Evolutionary conservation across 768 basidiomycete species (phyloP).

Genomic region (Tulasnella sp.): DNA sequence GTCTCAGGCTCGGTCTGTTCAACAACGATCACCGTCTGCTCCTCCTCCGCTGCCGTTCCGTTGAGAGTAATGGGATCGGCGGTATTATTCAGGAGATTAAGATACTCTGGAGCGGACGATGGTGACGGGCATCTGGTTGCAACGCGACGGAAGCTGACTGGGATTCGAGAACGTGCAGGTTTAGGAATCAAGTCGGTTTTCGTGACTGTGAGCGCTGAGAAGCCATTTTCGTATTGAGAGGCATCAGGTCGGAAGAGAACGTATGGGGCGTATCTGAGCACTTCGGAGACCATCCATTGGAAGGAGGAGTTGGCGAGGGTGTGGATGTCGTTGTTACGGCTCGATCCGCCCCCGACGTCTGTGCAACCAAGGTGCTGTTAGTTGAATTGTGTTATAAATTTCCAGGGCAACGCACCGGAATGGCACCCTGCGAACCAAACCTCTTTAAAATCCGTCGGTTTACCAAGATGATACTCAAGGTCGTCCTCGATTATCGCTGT

Average conservation of each 20-base stretch:
- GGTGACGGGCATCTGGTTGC: no score
- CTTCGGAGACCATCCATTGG: conserved; percentile 30
- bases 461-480: not conserved
- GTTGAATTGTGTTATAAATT: conserved; percentile 41
- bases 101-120: not conserved
- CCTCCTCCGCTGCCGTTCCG: not conserved
- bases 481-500: not conserved
- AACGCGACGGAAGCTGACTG: not conserved
- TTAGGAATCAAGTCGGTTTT: not conserved
- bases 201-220: not conserved
- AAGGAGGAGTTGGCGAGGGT: conserved; percentile 25
- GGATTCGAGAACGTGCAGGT: not conserved
- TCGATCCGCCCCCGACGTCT: conserved; percentile 29
- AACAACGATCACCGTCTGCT: not conserved
- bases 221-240: not conserved
- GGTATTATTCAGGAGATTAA: not conserved
- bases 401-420: not conserved
- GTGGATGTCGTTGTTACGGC: conserved; percentile 9
- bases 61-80: not conserved
- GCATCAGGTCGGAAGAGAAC: conserved; percentile 2
- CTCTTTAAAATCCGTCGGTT: conserved; percentile 25
- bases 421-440: conserved; percentile 30
- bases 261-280: conserved; percentile 12
- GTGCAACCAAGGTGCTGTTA: not conserved
- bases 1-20: not conserved